Base-by-base conservation (phyloP, 345 rosid genomes). In the Brassica rapa region DNA sequence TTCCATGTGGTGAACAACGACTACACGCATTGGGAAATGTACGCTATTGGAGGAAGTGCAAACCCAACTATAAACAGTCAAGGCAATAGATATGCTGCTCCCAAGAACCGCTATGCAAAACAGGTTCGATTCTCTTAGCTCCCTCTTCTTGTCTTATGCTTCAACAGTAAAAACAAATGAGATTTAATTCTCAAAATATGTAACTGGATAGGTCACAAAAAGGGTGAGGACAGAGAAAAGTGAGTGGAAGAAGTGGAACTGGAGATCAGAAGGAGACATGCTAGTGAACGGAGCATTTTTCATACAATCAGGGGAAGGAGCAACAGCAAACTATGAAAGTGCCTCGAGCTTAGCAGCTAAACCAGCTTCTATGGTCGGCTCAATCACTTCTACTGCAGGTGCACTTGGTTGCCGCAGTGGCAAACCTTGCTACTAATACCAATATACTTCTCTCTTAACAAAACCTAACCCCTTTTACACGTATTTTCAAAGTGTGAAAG, bases 11-110 rank as follows among this genome's bases (percentile, higher is more conserved):
- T 93, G 67, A 93, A 93, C 89, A 93, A 93, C 66, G 98, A 76
- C 37, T 76, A 76, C 68, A 76, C 73, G 59, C 73, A 76, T 0
- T 93, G 98, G 98, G 90, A 88, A 73, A 93, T 93, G 98, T 93
- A 93, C 77, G 98, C 97, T 37, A 91, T 91, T 73, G 98, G 98
- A 66, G 98, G 98, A 77, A 91, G 98, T 69, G 98, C 94, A 43
- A 66, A 77, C 11, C 98, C 97, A 64, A 93, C 98, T 64, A 93
- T 89, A 77, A 89, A 88, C 84, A 93, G 97, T 72, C 98, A 93
- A 86, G 98, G 92, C 15, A 93, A 93, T 84, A 82, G 98, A 86
- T 93, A 88, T 39, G 83, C 84, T 66, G 97, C 98, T 79, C 96
- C 98, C 1, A 23, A 25, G 1, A 86, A 91, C 84, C 83, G 82